These are phyloP conservation scores for Cordyceps militaris DNA, from an alignment of 2,329 filamentous ascomycete species.

Conservation along the genomic window DNA sequence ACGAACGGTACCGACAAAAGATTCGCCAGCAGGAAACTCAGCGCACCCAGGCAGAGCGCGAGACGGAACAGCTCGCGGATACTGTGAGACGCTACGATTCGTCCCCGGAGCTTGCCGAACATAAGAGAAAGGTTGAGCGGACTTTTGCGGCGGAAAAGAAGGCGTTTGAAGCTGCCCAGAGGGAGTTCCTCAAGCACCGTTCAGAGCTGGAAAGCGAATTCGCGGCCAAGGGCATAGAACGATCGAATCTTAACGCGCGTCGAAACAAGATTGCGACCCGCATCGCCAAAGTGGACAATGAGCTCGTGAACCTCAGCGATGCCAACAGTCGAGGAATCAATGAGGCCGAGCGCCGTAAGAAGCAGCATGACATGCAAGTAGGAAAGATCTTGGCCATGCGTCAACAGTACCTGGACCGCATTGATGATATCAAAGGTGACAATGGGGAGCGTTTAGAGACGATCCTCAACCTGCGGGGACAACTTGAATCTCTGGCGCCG, in stretches of 20 bases:
- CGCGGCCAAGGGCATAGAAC: constrained; percentile 57
- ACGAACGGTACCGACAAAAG: constrained; percentile 70
- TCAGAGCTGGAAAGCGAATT: constrained; percentile 55
- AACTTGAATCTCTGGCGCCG: constrained; percentile 22
- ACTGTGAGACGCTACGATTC: constrained; percentile 56
- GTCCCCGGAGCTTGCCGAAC: constrained; percentile 54
- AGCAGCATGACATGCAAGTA: constrained; percentile 42
- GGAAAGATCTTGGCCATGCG: constrained; percentile 40
- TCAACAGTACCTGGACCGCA: constrained; percentile 37
- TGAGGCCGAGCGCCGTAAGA: constrained; percentile 53
- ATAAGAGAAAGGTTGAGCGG: constrained; percentile 48
- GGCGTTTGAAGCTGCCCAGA: constrained; percentile 51
- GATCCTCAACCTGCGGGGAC: constrained; percentile 24
- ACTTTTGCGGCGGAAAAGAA: constrained; percentile 48
- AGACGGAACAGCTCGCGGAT: constrained; percentile 48
- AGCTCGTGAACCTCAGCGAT: constrained; percentile 62
- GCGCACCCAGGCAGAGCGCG: constrained; percentile 57
- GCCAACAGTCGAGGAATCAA: constrained; percentile 60
- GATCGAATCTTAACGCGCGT: constrained; percentile 56
- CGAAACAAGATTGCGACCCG: constrained; percentile 65
- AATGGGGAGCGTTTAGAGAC: constrained; percentile 27
- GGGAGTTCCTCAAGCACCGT: constrained; percentile 52
- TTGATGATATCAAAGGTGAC: constrained; percentile 31
- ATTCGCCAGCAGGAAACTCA: constrained; percentile 68
- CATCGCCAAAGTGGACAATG: constrained; percentile 65